Evolutionary conservation across 345 rosid species (phyloP).

Genomic region (Psidium guajava): DNA sequence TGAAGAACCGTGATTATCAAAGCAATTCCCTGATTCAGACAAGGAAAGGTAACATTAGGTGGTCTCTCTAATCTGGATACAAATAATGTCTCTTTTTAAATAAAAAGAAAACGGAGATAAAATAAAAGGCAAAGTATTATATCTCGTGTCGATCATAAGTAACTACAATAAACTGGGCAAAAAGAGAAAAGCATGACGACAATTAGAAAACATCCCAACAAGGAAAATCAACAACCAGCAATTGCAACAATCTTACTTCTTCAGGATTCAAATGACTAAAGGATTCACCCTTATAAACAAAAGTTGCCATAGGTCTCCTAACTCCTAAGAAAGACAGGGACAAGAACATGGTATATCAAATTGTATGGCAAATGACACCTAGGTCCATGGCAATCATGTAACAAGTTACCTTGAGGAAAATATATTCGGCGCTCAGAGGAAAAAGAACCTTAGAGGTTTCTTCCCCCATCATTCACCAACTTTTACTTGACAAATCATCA

Average conservation of each 20-base stretch:
- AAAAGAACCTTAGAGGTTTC: not conserved
- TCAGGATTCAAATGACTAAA: not conserved
- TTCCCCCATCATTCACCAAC: not conserved
- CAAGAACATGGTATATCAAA: not conserved
- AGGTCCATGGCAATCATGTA: not conserved
- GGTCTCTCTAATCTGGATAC: not conserved
- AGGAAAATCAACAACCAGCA: not conserved
- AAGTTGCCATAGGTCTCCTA: not conserved
- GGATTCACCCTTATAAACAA: not conserved
- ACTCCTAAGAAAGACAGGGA: not conserved
- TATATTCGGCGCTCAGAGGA: not conserved
- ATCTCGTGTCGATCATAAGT: not conserved
- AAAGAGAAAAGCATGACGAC: not conserved
- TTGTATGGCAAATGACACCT: not conserved
- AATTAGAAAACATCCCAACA: not conserved
- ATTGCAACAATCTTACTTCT: not conserved
- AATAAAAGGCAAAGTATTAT: not conserved
- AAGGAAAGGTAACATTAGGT: slow-evolving; percentile 1
- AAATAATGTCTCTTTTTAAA: not conserved
- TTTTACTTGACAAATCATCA: not conserved
- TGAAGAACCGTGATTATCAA: slow-evolving; percentile 94
- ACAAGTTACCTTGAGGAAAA: not conserved
- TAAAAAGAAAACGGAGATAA: not conserved
- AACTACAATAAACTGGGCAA: not conserved
- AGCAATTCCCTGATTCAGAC: slow-evolving; percentile 66